phyloP scores from a whole-genome alignment of 192 early-diverging fungal genomes.

The Thoreauomyces humboldtii region DNA sequence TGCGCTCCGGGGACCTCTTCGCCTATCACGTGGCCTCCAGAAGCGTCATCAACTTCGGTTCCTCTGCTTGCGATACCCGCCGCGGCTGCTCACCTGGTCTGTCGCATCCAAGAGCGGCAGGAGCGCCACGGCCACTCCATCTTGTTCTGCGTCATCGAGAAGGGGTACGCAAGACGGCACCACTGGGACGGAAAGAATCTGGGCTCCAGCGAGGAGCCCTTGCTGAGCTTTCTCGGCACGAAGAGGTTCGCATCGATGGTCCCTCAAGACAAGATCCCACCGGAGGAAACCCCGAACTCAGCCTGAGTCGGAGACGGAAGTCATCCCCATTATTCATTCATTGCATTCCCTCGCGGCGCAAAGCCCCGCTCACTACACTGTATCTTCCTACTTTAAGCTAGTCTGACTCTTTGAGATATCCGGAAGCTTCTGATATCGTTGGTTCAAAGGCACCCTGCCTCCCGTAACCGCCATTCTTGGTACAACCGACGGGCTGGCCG shows the following conservation, averaged over 20 bases:
- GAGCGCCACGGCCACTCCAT: constrained; percentile 37
- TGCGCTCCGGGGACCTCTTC: too few species aligned
- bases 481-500: background rate
- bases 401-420: constrained; percentile 8
- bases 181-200: constrained; percentile 41
- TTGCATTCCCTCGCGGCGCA: too few species aligned
- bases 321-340: too few species aligned
- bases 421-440: constrained; percentile 21
- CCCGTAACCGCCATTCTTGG: constrained; percentile 24
- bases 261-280: too few species aligned
- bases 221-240: constrained; percentile 34
- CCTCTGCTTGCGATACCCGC: constrained; percentile 24
- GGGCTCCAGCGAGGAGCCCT: constrained; percentile 9
- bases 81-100: constrained; percentile 37
- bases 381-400: constrained; percentile 1
- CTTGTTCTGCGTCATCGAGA: constrained; percentile 20
- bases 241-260: constrained; percentile 26
- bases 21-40: too few species aligned
- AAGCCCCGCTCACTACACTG: too few species aligned
- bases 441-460: constrained; percentile 3
- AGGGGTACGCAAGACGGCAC: constrained; percentile 8
- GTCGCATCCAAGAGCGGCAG: constrained; percentile 29
- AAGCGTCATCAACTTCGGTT: too few species aligned
- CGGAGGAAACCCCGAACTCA: too few species aligned
- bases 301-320: too few species aligned